A percentile compares a stretch with the other conserved stretches of the same genome.
These are phyloP conservation scores for Fusarium sp. DNA, from an alignment of 2,329 filamentous ascomycete species.

Conservation along the genomic window DNA sequence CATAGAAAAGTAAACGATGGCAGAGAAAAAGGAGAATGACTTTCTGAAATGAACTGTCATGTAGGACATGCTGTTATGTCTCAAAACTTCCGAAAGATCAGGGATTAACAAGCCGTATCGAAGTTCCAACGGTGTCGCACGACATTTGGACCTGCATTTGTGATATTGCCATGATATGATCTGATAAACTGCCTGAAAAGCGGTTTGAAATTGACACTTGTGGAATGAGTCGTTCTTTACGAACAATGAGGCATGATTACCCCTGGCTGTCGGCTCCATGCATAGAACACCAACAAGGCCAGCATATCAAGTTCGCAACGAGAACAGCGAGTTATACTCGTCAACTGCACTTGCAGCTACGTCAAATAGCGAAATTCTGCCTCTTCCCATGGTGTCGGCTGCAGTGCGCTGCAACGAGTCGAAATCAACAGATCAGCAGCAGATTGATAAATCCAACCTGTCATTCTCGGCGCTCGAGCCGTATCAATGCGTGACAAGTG, in stretches of 20 bases:
- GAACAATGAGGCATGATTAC: neutral
- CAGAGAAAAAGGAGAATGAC: neutral
- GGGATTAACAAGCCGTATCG: conserved; percentile 23
- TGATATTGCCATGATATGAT: conserved; percentile 28
- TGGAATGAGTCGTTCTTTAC: neutral
- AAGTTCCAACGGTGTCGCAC: conserved; percentile 35
- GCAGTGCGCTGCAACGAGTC: neutral
- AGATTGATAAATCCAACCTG: neutral
- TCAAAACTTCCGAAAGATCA: conserved; percentile 34
- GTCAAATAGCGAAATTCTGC: neutral
- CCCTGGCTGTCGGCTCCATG: neutral
- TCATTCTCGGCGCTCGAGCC: neutral
- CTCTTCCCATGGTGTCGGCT: neutral
- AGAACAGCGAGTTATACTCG: neutral
- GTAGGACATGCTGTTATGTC: conserved; percentile 28
- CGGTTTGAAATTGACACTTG: conserved; percentile 31
- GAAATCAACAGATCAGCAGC: neutral
- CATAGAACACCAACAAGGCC: neutral
- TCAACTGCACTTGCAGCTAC: conserved; percentile 11
- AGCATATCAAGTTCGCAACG: neutral
- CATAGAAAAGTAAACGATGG: neutral
- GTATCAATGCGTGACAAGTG: neutral
- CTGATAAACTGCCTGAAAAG: conserved; percentile 21
- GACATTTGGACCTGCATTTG: conserved; percentile 40
- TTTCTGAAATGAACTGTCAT: neutral